Evolutionary conservation across 176 grass and related monocot genomes (phyloP).

Genomic region (Phragmites australis): DNA sequence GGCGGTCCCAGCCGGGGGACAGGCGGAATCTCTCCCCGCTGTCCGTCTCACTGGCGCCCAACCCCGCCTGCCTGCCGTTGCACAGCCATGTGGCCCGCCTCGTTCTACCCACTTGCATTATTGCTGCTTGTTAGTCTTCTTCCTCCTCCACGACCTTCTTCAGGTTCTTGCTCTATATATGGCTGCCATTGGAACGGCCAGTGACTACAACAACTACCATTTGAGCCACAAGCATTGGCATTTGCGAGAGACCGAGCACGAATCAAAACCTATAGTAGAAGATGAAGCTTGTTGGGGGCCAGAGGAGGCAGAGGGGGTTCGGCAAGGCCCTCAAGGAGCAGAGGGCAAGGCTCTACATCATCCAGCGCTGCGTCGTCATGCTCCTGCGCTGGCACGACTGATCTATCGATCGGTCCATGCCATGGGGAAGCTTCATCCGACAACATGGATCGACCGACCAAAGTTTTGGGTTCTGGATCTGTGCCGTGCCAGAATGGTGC

Average conservation of each 20-base stretch:
- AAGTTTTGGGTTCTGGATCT: conserved; percentile 13
- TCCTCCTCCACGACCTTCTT: no score
- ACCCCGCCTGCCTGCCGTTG: conserved; percentile 13
- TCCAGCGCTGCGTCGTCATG: conserved; percentile 64
- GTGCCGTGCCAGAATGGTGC: conserved; percentile 32
- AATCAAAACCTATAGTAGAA: not conserved
- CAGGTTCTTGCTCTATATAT: conserved; percentile 28
- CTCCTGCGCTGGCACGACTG: conserved; percentile 52
- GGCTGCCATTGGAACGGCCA: not conserved
- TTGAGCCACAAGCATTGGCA: not conserved
- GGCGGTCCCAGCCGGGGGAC: conserved; percentile 26
- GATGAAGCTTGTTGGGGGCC: conserved; percentile 51
- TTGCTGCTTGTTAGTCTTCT: not conserved
- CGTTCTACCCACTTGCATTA: not conserved
- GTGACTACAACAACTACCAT: not conserved
- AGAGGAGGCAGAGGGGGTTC: conserved; percentile 49
- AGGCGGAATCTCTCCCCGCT: conserved; percentile 43
- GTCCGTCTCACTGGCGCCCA: conserved; percentile 19
- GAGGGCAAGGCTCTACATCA: conserved; percentile 57
- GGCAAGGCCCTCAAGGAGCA: conserved; percentile 45
- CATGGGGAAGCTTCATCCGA: not conserved
- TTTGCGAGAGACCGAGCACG: no score
- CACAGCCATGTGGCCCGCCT: conserved; percentile 34
- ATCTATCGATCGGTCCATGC: not conserved
- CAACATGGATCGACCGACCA: not conserved